Evolutionary conservation across 768 basidiomycete species (phyloP), one percentile per base, ranked within the genome.

Genomic region (Brasilioporus rufonigricans): DNA sequence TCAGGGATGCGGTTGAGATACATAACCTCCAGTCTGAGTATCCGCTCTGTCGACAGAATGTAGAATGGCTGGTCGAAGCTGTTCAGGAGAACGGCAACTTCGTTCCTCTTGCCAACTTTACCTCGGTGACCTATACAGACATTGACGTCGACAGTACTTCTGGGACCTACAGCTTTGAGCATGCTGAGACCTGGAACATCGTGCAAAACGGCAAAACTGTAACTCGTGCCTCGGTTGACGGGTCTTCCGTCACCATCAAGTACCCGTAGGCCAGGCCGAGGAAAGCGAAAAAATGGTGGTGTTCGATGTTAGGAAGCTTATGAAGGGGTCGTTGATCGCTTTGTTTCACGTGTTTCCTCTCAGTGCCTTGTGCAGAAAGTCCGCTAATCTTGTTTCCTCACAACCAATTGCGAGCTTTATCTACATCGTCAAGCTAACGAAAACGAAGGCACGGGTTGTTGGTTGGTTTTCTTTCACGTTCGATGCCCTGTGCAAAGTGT

Each of bases 21-120:
- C 18, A 38, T 38, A 7, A 5, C 18, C 14, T 23, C 2, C 21
- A 21, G 8, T 59, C 57, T n/a, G 24, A 48, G 7, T 1, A 32
- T n/a, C n/a, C 58, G 2, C 53, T 60, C 12, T 55, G 49, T 7
- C 49, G 53, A 12, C 33, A 33, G 26, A 31, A 44, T 5, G 59
- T 48, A 10, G 59, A 60, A 29, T 60, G 59, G 59, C 43, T 60
- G 23, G 58, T 54, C 4, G 52, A 59, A 43, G 48, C 44, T 27
- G 2, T 23, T 19, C 41, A 27, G 19, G 6, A 5, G 2, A 11
- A 12, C 2, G 13, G 13, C 21, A 1, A 1, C 6, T 10, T 1
- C 2, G 24, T 46, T 33, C 44, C 47, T 5, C n/a, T 60, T 41
- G 48, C 44, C 5, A 11, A 55, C 48, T 59, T 60, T 29, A 31